Base-by-base conservation (phyloP, 495 filamentous ascomycete genomes). In the Xylaria telfairii region DNA sequence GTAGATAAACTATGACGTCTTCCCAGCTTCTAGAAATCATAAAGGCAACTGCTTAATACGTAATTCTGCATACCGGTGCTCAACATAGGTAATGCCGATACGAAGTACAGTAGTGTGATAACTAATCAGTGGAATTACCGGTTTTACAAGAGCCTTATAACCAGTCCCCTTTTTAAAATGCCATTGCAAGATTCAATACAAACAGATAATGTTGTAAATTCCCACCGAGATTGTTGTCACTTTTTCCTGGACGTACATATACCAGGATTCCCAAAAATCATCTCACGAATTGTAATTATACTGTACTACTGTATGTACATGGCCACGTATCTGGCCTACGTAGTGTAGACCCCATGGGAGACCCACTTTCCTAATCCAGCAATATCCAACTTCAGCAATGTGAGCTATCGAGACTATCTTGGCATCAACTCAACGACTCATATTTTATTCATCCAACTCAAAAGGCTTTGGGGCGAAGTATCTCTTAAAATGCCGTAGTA, bases 331-430 rank as follows among this genome's bases (percentile, higher is more conserved):
- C 28, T 34, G 21, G 15, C 17, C 28, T 30, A 28, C 28, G 53
- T 57, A 34, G 4, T 26, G 54, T 37, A n/a, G 19, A 32, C 17
- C 30, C 12, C 32, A n/a, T 37, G 21, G 15, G 21, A 15, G 41
- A 51, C 64, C 64, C 64, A 66, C 64, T 66, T 66, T 9, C 64
- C 64, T n/a, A n/a, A 66, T 66, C 41, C 21, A 66, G 64, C 34
- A 66, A 66, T 66, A 65, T 53, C 64, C 47, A 39, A 66, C 47
- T 53, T 66, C 64, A 53, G 64, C 28, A 0, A 47, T 51, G 7
- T 10, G 57, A 57, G 30, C 28, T 10, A 54, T 28, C n/a, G n/a
- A n/a, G n/a, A 54, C 53, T 10, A n/a, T 37, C 19, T 21, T 37
- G 17, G 32, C 17, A 37, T 59, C 56, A 34, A 59, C 56, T 21